These are phyloP conservation scores for Avicennia marina DNA, from an alignment of 257 asterid species.

Conservation along the genomic window DNA sequence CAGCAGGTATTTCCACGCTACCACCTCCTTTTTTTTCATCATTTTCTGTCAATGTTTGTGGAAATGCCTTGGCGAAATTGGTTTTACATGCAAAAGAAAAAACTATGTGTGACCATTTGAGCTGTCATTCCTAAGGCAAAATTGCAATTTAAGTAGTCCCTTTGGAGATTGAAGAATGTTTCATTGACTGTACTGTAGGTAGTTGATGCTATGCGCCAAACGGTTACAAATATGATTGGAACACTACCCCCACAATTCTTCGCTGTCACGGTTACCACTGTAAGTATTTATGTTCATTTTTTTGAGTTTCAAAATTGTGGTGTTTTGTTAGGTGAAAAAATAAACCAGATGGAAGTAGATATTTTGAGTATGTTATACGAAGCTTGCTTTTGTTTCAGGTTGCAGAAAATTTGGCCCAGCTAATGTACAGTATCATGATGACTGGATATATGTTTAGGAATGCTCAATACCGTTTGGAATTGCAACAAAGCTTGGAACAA, in stretches of 20 bases:
- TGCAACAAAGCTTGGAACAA: conserved; percentile 95
- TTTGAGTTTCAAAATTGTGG: neutral
- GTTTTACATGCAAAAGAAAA: too few species aligned
- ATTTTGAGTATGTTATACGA: neutral
- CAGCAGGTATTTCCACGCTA: conserved; percentile 53
- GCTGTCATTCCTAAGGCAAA: too few species aligned
- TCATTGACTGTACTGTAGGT: conserved; percentile 39
- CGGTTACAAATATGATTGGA: conserved; percentile 95
- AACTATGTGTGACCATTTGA: too few species aligned
- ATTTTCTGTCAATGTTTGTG: conserved; percentile 23
- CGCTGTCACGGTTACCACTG: conserved; percentile 84
- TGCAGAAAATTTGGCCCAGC: conserved; percentile 97
- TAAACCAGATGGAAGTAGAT: conserved; percentile 4
- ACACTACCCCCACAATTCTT: conserved; percentile 95
- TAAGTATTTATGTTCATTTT: conserved; percentile 29
- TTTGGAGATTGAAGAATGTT: neutral
- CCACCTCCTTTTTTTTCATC: neutral
- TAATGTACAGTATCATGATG: conserved; percentile 97
- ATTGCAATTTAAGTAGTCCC: too few species aligned
- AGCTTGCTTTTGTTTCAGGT: conserved; percentile 43
- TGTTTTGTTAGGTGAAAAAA: neutral
- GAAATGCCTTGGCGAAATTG: conserved; percentile 23
- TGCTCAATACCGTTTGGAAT: conserved; percentile 82
- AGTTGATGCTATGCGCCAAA: conserved; percentile 98
- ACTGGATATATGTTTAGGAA: conserved; percentile 98